Conservation (phyloP, 2,329 filamentous ascomycete genomes). For the Gnomoniopsis sp. region DNA sequence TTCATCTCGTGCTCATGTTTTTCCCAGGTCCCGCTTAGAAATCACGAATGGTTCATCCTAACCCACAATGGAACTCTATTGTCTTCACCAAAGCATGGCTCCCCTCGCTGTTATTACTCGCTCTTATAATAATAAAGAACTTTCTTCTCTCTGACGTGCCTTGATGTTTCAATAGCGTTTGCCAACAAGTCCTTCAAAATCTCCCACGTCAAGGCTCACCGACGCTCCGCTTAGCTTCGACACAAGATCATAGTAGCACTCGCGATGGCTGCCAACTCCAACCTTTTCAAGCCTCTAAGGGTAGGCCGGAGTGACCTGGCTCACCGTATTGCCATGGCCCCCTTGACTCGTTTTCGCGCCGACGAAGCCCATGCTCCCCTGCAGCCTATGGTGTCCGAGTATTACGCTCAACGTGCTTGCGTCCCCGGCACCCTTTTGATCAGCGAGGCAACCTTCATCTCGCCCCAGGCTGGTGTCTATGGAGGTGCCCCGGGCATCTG, state of each 20-base stretch:
- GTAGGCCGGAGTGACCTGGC: constrained; percentile 44
- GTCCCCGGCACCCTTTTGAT: constrained; percentile 39
- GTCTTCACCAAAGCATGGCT: too few species aligned
- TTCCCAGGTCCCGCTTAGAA: too few species aligned
- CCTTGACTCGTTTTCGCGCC: constrained; percentile 52
- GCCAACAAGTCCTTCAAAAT: neutral
- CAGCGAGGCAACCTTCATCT: constrained; percentile 43
- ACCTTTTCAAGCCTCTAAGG: constrained; percentile 39
- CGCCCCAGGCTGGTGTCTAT: constrained; percentile 30
- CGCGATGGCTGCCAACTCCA: constrained; percentile 5
- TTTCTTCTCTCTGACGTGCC: too few species aligned
- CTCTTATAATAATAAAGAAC: too few species aligned
- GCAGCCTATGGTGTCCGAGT: constrained; percentile 32
- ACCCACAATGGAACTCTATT: too few species aligned
- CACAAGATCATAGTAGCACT: too few species aligned
- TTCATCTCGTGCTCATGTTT: too few species aligned
- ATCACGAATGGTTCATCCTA: too few species aligned
- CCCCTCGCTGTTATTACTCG: too few species aligned
- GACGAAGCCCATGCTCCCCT: constrained; percentile 26
- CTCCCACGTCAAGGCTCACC: neutral
- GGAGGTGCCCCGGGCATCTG: constrained; percentile 57
- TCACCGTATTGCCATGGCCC: constrained; percentile 49
- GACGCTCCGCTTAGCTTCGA: too few species aligned
- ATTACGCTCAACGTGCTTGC: constrained; percentile 41
- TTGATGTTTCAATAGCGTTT: too few species aligned